Evolutionary conservation across 2,329 filamentous ascomycete species (phyloP), one percentile per base, ranked within the genome.

Genomic region (Talaromyces sp.): DNA sequence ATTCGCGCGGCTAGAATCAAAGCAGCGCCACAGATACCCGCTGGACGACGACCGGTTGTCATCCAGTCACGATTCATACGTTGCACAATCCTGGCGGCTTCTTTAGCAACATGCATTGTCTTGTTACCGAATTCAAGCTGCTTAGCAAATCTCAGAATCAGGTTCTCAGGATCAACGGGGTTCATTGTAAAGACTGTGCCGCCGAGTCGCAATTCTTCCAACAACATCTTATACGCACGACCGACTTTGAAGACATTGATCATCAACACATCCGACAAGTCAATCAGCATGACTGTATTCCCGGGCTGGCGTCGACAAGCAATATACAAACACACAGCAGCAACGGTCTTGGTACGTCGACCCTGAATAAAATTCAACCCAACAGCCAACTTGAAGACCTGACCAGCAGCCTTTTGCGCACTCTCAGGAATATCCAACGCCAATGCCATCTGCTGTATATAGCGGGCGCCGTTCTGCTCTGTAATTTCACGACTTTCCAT

Each of bases 21-120:
- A 64, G 92, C 96, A 11, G 94, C 94, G 61, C 94, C 94, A 71
- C 92, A 97, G 56, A 97, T 87, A 64, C 94, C 94, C 6, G 93
- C 93, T 15, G 94, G 94, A 40, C 94, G 87, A 67, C 94, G 89
- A 66, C 94, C 94, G 70, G 92, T 91, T 48, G 92, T 88, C 84
- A 99, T 97, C 92, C 94, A 97, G 75, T 99, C 94, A 56, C 90
- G 82, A 63, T 90, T 92, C 94, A 99, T 97, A 61, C 94, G 87
- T 71, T 89, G 87, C 57, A 96, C 86, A 54, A 99, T 88, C 56
- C 89, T 86, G 57, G 92, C 86, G 6, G 94, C 94, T 67, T 97
- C 91, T 64, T 89, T 85, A 41, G 91, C 92, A 13, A 99, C 91
- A 64, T 89, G 88, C 70, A 89, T 87, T 15, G 89, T 92, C 63